A percentile compares a stretch with the other conserved stretches of the same genome.
These are phyloP conservation scores for Aureobasidium pullulans DNA, from an alignment of 2,329 filamentous ascomycete species.

Conservation along the genomic window DNA sequence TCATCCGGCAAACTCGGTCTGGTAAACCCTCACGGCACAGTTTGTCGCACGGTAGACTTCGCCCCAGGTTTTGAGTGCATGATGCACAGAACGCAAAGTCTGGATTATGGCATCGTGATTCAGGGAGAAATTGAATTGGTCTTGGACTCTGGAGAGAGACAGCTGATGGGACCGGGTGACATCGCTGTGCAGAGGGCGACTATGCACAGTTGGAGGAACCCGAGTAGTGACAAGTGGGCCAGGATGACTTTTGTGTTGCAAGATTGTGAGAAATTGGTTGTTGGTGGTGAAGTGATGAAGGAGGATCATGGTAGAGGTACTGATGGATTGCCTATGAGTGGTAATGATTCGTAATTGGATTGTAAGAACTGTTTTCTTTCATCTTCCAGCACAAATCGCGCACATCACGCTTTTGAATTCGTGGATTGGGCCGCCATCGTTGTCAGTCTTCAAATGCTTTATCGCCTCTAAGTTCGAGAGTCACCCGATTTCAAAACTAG, in stretches of 20 bases:
- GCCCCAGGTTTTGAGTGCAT: slow-evolving; percentile 23
- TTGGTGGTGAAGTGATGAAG: slow-evolving; percentile 21
- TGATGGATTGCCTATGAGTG: slow-evolving; percentile 20
- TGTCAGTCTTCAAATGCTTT: too few species aligned
- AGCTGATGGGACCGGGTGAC: slow-evolving; percentile 29
- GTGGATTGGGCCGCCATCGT: too few species aligned
- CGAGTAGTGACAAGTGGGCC: slow-evolving; percentile 24
- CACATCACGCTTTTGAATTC: too few species aligned
- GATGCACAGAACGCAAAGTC: slow-evolving; percentile 30
- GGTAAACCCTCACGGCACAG: slow-evolving; percentile 42
- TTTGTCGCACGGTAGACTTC: slow-evolving; percentile 36
- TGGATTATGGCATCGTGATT: slow-evolving; percentile 32
- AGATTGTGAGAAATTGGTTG: slow-evolving; percentile 23
- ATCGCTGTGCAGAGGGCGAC: slow-evolving; percentile 33
- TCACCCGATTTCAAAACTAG: too few species aligned
- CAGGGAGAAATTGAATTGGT: slow-evolving; percentile 28
- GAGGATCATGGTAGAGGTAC: slow-evolving; percentile 25
- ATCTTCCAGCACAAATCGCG: too few species aligned
- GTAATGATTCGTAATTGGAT: slow-evolving; percentile 16
- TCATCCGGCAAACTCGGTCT: slow-evolving; percentile 40
- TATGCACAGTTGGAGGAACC: slow-evolving; percentile 29
- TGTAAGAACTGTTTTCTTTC: neutral
- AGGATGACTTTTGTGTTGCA: slow-evolving; percentile 28
- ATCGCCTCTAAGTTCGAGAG: too few species aligned
- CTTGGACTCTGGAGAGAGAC: slow-evolving; percentile 27